Conservation (phyloP, 164 flowering plant species). For the Saururus chinensis region DNA sequence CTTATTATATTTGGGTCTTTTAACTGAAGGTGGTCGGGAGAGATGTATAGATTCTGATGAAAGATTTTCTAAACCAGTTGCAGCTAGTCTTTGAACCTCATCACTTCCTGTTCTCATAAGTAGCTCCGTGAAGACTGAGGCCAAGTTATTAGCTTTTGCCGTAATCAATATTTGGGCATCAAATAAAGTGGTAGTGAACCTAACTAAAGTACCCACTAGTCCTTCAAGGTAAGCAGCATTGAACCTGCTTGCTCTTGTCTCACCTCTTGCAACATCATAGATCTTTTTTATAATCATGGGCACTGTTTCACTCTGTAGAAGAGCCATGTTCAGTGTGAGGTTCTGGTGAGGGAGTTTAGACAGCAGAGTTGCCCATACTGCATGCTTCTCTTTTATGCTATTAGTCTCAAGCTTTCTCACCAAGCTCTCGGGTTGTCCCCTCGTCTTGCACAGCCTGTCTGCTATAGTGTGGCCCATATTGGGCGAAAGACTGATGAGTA, state of each 20-base stretch:
- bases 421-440: constrained; percentile 54
- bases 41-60: constrained; percentile 43
- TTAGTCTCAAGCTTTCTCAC: constrained; percentile 23
- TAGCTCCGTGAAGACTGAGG: constrained; percentile 44
- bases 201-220: constrained; percentile 59
- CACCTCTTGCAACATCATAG: constrained; percentile 34
- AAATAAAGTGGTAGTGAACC: constrained; percentile 59
- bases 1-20: constrained; percentile 25
- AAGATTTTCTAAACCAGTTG: constrained; percentile 59
- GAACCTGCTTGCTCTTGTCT: constrained; percentile 42
- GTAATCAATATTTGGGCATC: constrained; percentile 40
- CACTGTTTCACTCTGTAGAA: constrained; percentile 28
- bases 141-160: constrained; percentile 41
- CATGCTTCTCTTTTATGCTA: constrained; percentile 44
- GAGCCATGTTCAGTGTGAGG: constrained; percentile 56
- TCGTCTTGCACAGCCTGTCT: constrained; percentile 55
- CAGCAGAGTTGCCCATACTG: constrained; percentile 45
- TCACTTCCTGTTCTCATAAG: constrained; percentile 46
- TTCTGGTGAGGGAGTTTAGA: constrained; percentile 64
- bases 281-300: constrained; percentile 33
- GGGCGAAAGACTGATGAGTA: constrained; percentile 41
- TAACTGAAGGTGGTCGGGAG: constrained; percentile 38
- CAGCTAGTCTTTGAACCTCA: constrained; percentile 62
- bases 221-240: constrained; percentile 54
- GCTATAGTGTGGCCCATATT: constrained; percentile 52